Conservation (phyloP, 2,329 filamentous ascomycete species). For the Lachnellula subtilissima region DNA sequence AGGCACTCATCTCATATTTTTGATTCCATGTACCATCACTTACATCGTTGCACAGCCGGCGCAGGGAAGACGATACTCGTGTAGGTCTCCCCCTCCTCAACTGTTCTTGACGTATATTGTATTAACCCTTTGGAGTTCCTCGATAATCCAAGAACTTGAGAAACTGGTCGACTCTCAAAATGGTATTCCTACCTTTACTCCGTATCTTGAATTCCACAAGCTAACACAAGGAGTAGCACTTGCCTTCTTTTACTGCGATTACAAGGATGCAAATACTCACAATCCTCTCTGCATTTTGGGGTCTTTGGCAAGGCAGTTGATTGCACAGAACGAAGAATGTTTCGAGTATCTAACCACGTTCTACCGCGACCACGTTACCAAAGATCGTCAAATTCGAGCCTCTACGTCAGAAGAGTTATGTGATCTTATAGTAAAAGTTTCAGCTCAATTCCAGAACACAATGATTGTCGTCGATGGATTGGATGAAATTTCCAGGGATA, state of each 20-base stretch:
- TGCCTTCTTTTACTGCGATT: slow-evolving; percentile 31
- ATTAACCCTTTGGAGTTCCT: background rate
- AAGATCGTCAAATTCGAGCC: background rate
- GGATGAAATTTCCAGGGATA: slow-evolving; percentile 23
- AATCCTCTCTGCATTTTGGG: slow-evolving; percentile 21
- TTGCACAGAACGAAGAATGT: slow-evolving; percentile 21
- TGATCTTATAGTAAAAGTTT: slow-evolving; percentile 1
- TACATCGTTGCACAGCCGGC: slow-evolving; percentile 6
- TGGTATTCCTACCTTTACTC: background rate
- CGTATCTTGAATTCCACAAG: background rate
- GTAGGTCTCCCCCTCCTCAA: background rate
- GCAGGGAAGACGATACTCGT: slow-evolving; percentile 20
- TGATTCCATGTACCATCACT: background rate
- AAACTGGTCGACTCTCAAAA: background rate
- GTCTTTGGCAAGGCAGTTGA: slow-evolving; percentile 25
- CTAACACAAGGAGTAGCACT: slow-evolving; percentile 4
- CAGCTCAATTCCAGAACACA: slow-evolving; percentile 10
- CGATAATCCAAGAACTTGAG: slow-evolving; percentile 6
- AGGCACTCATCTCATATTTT: background rate
- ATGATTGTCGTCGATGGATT: slow-evolving; percentile 28
- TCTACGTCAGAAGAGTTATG: slow-evolving; percentile 2
- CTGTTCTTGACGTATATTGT: background rate
- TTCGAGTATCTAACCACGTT: slow-evolving; percentile 14
- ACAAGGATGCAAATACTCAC: slow-evolving; percentile 23
- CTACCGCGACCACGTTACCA: background rate